These are phyloP conservation scores for Pythium dissotocum DNA, from an alignment of 352 stramenopile species.

Conservation along the genomic window DNA sequence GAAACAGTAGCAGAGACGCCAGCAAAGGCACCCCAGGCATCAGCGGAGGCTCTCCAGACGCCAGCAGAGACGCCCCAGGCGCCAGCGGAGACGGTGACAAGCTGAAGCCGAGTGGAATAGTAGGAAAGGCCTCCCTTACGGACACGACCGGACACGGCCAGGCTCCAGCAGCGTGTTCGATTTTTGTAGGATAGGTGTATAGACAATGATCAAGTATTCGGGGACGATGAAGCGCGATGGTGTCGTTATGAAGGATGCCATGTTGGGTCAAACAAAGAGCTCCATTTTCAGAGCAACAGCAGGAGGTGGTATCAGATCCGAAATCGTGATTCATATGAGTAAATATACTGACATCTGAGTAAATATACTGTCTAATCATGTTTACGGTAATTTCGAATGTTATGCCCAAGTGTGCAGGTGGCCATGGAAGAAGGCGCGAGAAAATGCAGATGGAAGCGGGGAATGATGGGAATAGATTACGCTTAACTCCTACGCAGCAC, in stretches of 20 bases:
- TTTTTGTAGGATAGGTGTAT: conserved; percentile 25
- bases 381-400: background rate
- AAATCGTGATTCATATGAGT: background rate
- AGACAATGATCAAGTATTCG: conserved; percentile 12
- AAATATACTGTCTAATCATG: background rate
- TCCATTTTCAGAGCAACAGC: background rate
- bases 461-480: background rate
- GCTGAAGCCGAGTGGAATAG: background rate
- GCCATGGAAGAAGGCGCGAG: background rate
- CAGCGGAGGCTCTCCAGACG: background rate
- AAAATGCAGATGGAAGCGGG: background rate
- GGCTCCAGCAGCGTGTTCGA: background rate
- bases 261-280: background rate
- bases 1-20: no score
- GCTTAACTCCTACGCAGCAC: background rate
- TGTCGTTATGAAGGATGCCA: background rate
- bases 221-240: background rate
- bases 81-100: background rate
- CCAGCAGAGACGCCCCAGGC: no score
- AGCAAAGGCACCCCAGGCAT: background rate
- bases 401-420: background rate
- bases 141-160: background rate
- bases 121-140: background rate
- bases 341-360: background rate
- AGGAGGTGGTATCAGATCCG: background rate